Conservation (phyloP, 2,329 filamentous ascomycete species). For the Sclerotinia subarctica region DNA sequence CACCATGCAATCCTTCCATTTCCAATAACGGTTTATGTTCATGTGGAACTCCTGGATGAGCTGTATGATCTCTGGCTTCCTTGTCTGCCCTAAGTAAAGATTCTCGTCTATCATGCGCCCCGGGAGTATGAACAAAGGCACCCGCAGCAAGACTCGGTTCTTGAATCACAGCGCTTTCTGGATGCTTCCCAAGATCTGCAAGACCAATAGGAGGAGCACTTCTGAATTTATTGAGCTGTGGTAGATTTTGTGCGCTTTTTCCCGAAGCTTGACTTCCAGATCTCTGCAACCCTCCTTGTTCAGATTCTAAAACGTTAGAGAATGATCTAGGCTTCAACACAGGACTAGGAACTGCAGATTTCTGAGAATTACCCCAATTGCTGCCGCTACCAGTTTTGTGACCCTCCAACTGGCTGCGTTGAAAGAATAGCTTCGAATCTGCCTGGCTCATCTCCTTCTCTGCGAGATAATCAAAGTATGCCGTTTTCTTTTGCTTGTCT, state of each 20-base stretch:
- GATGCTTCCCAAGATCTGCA: slow-evolving; percentile 34
- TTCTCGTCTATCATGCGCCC: slow-evolving; percentile 26
- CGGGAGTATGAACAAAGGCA: slow-evolving; percentile 14
- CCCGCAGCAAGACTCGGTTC: slow-evolving; percentile 29
- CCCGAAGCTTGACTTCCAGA: slow-evolving; percentile 35
- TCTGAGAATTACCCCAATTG: slow-evolving; percentile 36
- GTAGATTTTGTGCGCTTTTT: slow-evolving; percentile 26
- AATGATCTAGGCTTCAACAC: slow-evolving; percentile 31
- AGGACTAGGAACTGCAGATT: slow-evolving; percentile 35
- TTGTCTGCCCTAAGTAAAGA: slow-evolving; percentile 34
- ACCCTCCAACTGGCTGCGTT: slow-evolving; percentile 68
- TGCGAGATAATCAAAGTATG: slow-evolving; percentile 88
- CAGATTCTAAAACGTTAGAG: slow-evolving; percentile 31
- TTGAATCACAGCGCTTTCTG: slow-evolving; percentile 37
- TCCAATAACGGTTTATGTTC: slow-evolving; percentile 52
- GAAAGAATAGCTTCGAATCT: slow-evolving; percentile 95
- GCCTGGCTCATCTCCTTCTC: slow-evolving; percentile 93
- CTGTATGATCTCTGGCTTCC: slow-evolving; percentile 43
- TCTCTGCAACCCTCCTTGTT: slow-evolving; percentile 29
- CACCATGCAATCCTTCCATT: slow-evolving; percentile 55
- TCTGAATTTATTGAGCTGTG: slow-evolving; percentile 29
- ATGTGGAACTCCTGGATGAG: slow-evolving; percentile 52
- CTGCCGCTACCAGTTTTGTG: slow-evolving; percentile 37
- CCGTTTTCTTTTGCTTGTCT: slow-evolving; percentile 66
- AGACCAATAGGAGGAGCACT: slow-evolving; percentile 33